Conservation (phyloP, 306 rosid genomes). For the Herpetospermum pedunculosum region DNA sequence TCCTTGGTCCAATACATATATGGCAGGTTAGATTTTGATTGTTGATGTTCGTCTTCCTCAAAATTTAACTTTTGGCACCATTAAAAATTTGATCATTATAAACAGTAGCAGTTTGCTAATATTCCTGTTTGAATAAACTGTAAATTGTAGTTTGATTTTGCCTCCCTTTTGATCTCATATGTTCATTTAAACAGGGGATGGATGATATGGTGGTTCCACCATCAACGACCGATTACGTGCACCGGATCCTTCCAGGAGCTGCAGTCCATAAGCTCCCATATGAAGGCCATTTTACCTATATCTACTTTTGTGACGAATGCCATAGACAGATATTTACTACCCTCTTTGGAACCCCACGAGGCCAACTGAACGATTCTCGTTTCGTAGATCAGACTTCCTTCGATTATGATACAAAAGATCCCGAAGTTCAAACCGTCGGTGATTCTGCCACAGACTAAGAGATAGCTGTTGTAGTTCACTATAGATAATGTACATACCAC, state of each 20-base stretch:
- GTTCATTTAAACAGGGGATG: constrained; percentile 70
- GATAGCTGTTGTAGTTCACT: constrained; percentile 2
- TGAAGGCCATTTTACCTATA: constrained; percentile 89
- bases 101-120: background rate
- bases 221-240: constrained; percentile 90
- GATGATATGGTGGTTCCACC: constrained; percentile 91
- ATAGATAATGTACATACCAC: constrained; percentile 37
- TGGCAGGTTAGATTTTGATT: constrained; percentile 71
- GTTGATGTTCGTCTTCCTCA: background rate
- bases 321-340: constrained; percentile 93
- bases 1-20: constrained; percentile 92
- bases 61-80: background rate
- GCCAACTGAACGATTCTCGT: constrained; percentile 36
- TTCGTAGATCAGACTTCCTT: constrained; percentile 20
- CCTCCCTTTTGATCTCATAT: constrained; percentile 7
- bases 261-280: constrained; percentile 96
- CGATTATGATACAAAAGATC: constrained; percentile 25
- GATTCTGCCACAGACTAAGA: constrained; percentile 17
- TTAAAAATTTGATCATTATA: background rate
- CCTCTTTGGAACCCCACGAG: constrained; percentile 91
- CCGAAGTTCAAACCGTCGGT: constrained; percentile 13
- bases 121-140: background rate
- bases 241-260: constrained; percentile 79
- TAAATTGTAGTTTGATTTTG: background rate
- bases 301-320: constrained; percentile 90